Conservation (phyloP, 106 monocot genomes). For the Phalaenopsis aphrodite region DNA sequence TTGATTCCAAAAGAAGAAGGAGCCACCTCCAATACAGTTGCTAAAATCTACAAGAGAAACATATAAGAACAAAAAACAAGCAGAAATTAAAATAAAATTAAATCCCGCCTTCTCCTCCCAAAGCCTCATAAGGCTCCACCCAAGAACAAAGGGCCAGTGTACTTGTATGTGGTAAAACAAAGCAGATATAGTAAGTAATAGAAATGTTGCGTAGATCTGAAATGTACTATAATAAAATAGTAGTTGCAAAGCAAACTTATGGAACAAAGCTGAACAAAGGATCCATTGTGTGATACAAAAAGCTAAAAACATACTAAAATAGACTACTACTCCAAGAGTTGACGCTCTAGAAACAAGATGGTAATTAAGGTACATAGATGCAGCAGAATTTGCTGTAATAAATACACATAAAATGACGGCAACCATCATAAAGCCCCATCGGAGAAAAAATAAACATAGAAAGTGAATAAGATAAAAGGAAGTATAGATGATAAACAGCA, state of each 20-base stretch:
- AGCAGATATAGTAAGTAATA: neutral
- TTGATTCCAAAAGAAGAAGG: slow-evolving; percentile 64
- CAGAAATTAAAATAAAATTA: neutral
- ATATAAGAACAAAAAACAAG: slow-evolving; percentile 1
- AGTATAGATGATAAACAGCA: neutral
- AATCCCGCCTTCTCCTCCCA: neutral
- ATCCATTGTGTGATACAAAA: neutral
- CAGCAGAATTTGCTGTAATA: neutral
- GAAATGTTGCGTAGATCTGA: neutral
- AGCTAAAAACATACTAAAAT: neutral
- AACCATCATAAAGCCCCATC: neutral
- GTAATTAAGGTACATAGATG: neutral
- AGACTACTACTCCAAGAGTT: neutral
- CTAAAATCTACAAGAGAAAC: slow-evolving; percentile 53
- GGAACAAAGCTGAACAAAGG: neutral
- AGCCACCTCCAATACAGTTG: slow-evolving; percentile 49
- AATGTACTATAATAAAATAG: neutral
- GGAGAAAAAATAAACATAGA: neutral
- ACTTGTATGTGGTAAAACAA: neutral
- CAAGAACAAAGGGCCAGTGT: neutral
- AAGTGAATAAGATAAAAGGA: neutral
- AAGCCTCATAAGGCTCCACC: neutral
- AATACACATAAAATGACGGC: neutral
- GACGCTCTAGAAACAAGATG: neutral
- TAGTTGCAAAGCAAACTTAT: neutral